Conservation (phyloP, 257 asterid species). For the Mentha longifolia region DNA sequence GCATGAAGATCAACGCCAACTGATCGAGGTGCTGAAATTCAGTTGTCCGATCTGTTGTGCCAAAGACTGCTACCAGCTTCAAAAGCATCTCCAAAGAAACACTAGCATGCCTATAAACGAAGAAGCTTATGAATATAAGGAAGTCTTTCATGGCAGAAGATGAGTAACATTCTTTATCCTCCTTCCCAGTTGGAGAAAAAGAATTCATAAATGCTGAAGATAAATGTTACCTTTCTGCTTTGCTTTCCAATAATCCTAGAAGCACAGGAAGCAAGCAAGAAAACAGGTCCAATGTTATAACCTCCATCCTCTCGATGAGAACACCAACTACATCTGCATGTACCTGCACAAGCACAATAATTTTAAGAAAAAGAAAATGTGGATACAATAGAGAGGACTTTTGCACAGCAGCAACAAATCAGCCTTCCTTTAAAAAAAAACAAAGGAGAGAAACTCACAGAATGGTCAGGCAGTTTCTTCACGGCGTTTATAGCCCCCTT, state of each 20-base stretch:
- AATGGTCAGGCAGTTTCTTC: conserved; percentile 77
- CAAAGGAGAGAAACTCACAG: conserved; percentile 40
- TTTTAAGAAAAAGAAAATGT: conserved; percentile 16
- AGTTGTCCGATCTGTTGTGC: conserved; percentile 68
- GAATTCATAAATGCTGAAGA: conserved; percentile 19
- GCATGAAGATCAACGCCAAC: conserved; percentile 96
- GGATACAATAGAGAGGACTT: conserved; percentile 9
- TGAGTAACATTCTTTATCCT: neutral
- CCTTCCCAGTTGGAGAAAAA: neutral
- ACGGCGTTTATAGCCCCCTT: conserved; percentile 91
- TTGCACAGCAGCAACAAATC: conserved; percentile 31
- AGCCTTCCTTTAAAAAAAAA: neutral
- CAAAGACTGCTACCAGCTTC: conserved; percentile 88
- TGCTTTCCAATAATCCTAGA: conserved; percentile 77
- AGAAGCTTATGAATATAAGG: neutral
- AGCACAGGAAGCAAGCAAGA: conserved; percentile 93
- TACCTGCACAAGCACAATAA: conserved; percentile 54
- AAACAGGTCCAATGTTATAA: conserved; percentile 77
- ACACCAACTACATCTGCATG: conserved; percentile 88
- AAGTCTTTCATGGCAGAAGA: neutral
- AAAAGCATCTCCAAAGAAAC: conserved; percentile 89
- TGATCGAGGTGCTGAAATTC: conserved; percentile 73
- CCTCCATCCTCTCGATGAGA: conserved; percentile 71
- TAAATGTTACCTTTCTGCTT: conserved; percentile 68
- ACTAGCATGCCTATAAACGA: conserved; percentile 63